Evolutionary conservation across 257 asterid species (phyloP), one percentile per base, ranked within the genome.

Genomic region (Fraxinus quadrangulata): DNA sequence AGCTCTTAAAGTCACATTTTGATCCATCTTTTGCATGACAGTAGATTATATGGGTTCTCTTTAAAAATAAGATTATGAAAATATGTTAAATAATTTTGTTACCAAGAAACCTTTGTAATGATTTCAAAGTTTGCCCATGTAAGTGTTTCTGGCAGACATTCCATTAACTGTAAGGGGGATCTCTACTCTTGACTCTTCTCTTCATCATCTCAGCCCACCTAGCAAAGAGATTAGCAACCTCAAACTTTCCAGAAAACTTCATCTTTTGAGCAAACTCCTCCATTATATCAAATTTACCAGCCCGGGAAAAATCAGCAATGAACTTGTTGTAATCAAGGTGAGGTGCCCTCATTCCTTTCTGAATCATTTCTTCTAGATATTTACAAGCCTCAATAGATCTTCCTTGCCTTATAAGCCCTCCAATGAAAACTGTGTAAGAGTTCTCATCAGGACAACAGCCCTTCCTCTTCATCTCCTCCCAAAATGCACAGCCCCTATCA

Each of bases 401-500:
- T n/a, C 98, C 92, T 68, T 79, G 92, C 79, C 97, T 78, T 78
- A 93, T 78, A 73, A 93, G 95, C 36, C 98, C 97, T 66, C 98
- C 88, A 10, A 92, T 88, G 72, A 87, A 71, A 49, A 96, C 83
- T n/a, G 84, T 73, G 76, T 93, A 95, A 19, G 96, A 81, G 83
- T 93, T 93, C n/a, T 92, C 99, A 82, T 92, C 97, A 0, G 99
- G 97, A 76, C 97, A 96, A 34, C 88, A 88, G 0, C 98, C 97
- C 54, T 79, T 90, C 84, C 78, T 82, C 74, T 82, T 92, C 98
- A 95, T 95, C 89, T 95, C 98, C 80, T 91, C 92, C 98, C 98
- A 95, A 83, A 90, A 92, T 0, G 83, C 91, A 76, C 76, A 82
- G 0, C 89, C 95, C 92, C 87, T 85, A 54, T 96, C 94, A 33